Conservation (phyloP, 495 filamentous ascomycete genomes). For the Terfezia claveryi region DNA sequence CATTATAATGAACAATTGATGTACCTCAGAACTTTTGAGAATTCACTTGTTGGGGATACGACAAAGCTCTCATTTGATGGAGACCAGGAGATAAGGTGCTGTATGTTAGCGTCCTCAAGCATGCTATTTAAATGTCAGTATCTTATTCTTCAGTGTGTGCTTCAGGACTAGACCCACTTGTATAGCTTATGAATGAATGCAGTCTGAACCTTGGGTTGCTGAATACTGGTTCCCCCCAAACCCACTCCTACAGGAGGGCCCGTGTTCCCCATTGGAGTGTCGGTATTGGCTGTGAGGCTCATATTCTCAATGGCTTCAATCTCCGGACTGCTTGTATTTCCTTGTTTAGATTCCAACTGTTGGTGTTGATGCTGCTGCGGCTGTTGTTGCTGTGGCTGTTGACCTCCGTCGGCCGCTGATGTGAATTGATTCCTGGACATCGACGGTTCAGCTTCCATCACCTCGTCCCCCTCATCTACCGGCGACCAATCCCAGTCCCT, state of each 20-base stretch:
- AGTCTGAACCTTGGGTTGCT: conserved; percentile 94
- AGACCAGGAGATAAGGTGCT: conserved; percentile 92
- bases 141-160: neutral
- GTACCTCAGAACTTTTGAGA: conserved; percentile 94
- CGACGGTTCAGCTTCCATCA: neutral
- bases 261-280: conserved; percentile 23
- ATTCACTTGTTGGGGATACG: conserved; percentile 90
- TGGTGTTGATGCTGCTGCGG: neutral
- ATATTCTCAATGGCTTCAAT: conserved; percentile 17
- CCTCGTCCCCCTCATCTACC: neutral
- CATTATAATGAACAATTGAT: conserved; percentile 21
- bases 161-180: conserved; percentile 40
- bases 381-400: neutral
- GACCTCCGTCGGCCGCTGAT: neutral
- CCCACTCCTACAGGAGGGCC: conserved; percentile 20
- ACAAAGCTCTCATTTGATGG: conserved; percentile 87
- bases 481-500: neutral
- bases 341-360: conserved; percentile 9
- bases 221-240: conserved; percentile 54
- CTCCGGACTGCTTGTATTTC: conserved; percentile 17
- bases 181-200: conserved; percentile 99
- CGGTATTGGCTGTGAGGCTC: conserved; percentile 24
- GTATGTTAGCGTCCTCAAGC: conserved; percentile 81
- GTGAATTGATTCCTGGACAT: neutral
- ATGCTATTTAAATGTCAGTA: conserved; percentile 35